Evolutionary conservation across 1,139 yeast species (phyloP).

Genomic region (Sugiyamaella grinbergsii): DNA sequence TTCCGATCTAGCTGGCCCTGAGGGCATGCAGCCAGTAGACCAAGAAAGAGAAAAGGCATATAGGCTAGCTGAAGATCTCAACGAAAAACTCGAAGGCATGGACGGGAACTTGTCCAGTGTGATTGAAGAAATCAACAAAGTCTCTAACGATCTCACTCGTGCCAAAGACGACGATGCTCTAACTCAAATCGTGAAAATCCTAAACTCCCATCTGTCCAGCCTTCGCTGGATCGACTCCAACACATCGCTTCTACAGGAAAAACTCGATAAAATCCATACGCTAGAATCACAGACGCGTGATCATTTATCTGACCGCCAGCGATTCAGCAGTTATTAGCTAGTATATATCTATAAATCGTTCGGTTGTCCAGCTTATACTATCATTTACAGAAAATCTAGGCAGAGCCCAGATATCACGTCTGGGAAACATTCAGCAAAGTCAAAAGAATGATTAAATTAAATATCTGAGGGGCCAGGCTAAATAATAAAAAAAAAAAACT

Average conservation of each 20-base stretch:
- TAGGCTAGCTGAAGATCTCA: constrained; percentile 80
- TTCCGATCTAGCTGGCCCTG: constrained; percentile 39
- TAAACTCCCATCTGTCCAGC: constrained; percentile 88
- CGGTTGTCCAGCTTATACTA: too few species aligned
- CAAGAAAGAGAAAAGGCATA: constrained; percentile 91
- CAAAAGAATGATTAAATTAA: constrained; percentile 5
- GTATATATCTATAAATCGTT: neutral
- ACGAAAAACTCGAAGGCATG: constrained; percentile 74
- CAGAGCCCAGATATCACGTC: neutral
- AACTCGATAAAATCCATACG: constrained; percentile 36
- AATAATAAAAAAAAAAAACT: too few species aligned
- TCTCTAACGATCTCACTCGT: constrained; percentile 79
- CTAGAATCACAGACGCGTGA: constrained; percentile 16
- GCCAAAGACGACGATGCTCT: constrained; percentile 56
- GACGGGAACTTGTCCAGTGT: constrained; percentile 75
- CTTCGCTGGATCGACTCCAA: constrained; percentile 81
- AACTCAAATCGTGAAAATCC: constrained; percentile 67
- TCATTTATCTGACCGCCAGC: constrained; percentile 8
- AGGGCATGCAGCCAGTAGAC: constrained; percentile 55
- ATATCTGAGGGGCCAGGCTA: constrained; percentile 17
- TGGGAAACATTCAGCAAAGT: neutral
- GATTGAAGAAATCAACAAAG: constrained; percentile 82
- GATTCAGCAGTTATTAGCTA: constrained; percentile 5
- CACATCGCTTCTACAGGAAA: constrained; percentile 67
- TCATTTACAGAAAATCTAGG: too few species aligned